phyloP scores from a whole-genome alignment of 1,284 basidiomycete species.

The Bondarzewia mesenterica region DNA sequence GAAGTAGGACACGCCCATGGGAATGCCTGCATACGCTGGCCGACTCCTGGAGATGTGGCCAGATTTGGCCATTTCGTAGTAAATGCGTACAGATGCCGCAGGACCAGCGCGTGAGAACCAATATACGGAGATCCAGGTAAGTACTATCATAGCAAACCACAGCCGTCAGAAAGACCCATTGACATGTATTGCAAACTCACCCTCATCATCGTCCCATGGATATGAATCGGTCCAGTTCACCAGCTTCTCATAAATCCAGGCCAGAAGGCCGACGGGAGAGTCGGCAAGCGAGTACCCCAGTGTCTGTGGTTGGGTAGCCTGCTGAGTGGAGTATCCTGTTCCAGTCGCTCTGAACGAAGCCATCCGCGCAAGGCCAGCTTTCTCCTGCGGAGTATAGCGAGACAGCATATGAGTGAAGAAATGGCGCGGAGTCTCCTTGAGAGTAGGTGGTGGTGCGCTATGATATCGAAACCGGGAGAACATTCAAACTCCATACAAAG shows the following conservation, averaged over 20 bases:
- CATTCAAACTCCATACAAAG: not conserved
- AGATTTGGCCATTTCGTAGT: conserved; percentile 22
- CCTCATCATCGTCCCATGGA: conserved; percentile 44
- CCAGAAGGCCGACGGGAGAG: conserved; percentile 49
- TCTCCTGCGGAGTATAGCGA: conserved; percentile 18
- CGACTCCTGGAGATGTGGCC: conserved; percentile 1
- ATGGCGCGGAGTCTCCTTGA: conserved; percentile 18
- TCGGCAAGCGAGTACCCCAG: conserved; percentile 41
- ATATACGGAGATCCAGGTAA: conserved; percentile 33
- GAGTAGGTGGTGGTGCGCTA: conserved; percentile 12
- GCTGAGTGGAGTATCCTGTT: conserved; percentile 21
- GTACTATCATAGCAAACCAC: conserved; percentile 17
- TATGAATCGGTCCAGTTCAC: conserved; percentile 42
- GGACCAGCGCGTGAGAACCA: conserved; percentile 30
- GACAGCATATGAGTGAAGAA: conserved; percentile 19
- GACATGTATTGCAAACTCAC: conserved; percentile 12
- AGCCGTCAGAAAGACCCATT: not conserved
- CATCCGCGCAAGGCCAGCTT: conserved; percentile 13
- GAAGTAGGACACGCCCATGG: conserved; percentile 25
- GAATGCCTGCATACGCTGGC: conserved; percentile 20
- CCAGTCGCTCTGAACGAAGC: conserved; percentile 17
- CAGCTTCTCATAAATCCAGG: conserved; percentile 58
- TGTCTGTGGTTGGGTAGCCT: conserved; percentile 29
- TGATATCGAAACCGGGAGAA: not conserved
- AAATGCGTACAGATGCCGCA: conserved; percentile 29